phyloP scores from a whole-genome alignment of 2,329 filamentous ascomycete genomes.

The Nemania sp. region DNA sequence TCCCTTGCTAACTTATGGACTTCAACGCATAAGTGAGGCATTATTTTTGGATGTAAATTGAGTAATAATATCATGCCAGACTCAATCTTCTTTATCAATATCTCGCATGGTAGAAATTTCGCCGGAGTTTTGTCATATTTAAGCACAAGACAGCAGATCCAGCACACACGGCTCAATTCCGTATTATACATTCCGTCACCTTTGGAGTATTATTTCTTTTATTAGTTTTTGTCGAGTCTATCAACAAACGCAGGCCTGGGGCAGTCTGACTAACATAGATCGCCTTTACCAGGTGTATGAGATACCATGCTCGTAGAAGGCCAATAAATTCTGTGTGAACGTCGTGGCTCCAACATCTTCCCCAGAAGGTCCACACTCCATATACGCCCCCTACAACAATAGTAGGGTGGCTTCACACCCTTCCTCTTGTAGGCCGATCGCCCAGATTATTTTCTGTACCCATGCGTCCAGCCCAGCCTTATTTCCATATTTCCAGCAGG shows the following conservation, averaged over 20 bases:
- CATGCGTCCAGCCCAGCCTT: slow-evolving; percentile 10
- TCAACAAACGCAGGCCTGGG: not conserved
- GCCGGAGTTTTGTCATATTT: not conserved
- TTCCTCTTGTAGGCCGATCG: not conserved
- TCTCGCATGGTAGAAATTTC: not conserved
- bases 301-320: not conserved
- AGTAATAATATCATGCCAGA: not conserved
- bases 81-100: not conserved
- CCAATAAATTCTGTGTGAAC: not conserved
- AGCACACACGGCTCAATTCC: not conserved
- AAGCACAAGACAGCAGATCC: not conserved
- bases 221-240: not conserved
- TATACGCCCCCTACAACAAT: not conserved
- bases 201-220: not conserved
- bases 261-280: not conserved
- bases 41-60: no score
- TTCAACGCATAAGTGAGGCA: no score
- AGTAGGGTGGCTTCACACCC: not conserved
- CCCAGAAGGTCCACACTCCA: not conserved
- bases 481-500: slow-evolving; percentile 9
- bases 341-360: not conserved
- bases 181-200: not conserved
- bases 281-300: not conserved
- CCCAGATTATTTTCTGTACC: slow-evolving; percentile 13
- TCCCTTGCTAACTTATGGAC: no score